Evolutionary conservation across 306 rosid genomes (phyloP), one percentile per base, ranked within the genome.

Genomic region (Begonia peltatifolia): DNA sequence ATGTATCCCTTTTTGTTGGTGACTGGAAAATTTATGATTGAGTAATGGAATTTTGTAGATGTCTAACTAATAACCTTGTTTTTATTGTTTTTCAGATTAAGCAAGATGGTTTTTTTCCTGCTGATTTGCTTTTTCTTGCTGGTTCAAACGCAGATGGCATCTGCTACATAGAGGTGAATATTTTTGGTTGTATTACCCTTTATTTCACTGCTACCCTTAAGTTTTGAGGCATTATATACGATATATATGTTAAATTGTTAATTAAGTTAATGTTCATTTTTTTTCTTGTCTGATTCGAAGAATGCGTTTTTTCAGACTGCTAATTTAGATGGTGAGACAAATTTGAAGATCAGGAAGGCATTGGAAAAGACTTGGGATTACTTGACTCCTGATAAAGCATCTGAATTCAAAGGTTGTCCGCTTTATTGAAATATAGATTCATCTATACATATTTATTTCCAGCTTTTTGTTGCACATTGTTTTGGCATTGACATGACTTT

Each of bases 301-400:
- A 30, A 30, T 30, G 6, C 6, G 23, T 52, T 64, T 43, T 71
- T 52, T 52, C 71, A 87, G 96, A 87, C 96, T 61, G 94, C 96
- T 64, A 84, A 87, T 77, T 75, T 87, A 78, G 96, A 87, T 14
- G 96, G 96, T 69, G 96, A 87, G 79, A 87, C 96, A 30, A 87
- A 87, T 75, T 81, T 87, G 70, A 87, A 87, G 77, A 87, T 87
- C 55, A 71, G 96, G 61, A 87, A 87, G 75, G 94, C 82, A 52
- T 46, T 81, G 64, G 96, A 87, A 61, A 87, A 71, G 72, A 87
- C 96, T 16, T 87, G 96, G 96, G 92, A 87, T 79, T 87, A 84
- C 68, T 53, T 63, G 50, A 72, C 80, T 72, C 94, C 94, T 2
- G 96, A 81, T 54, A 84, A 84, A 63, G 87, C 94, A 25, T 81